phyloP scores from a whole-genome alignment of 805 yeast genomes.

The Candida khao-thaluensis region DNA sequence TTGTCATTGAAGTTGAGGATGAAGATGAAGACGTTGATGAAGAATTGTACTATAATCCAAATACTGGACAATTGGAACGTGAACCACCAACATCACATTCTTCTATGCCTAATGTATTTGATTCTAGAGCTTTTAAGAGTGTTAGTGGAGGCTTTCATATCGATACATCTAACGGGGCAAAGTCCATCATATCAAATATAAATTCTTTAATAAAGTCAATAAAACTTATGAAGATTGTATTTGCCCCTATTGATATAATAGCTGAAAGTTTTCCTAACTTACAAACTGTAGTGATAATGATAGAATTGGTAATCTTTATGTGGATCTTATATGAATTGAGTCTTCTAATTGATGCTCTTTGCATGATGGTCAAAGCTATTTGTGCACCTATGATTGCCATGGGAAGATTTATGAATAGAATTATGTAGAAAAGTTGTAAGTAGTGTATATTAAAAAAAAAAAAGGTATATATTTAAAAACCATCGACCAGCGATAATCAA shows the following conservation, averaged over 20 bases:
- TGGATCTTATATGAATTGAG: constrained; percentile 45
- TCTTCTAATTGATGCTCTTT: constrained; percentile 40
- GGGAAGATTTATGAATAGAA: constrained; percentile 43
- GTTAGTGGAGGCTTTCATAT: constrained; percentile 3
- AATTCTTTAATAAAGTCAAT: constrained; percentile 34
- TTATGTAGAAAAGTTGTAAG: constrained; percentile 23
- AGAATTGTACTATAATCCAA: constrained; percentile 33
- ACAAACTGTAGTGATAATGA: constrained; percentile 40
- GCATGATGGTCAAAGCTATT: constrained; percentile 44
- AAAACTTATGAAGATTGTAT: constrained; percentile 33
- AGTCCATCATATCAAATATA: constrained; percentile 29
- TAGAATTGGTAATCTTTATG: constrained; percentile 37
- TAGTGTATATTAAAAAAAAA: background rate
- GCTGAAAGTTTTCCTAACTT: constrained; percentile 35
- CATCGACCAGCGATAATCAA: background rate
- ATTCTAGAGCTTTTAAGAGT: background rate
- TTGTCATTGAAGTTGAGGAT: constrained; percentile 28
- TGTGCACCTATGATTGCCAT: constrained; percentile 49
- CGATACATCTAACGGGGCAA: constrained; percentile 19
- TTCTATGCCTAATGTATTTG: constrained; percentile 12
- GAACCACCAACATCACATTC: constrained; percentile 23
- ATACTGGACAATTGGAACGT: constrained; percentile 31
- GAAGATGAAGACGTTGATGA: constrained; percentile 19
- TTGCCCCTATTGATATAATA: constrained; percentile 41
- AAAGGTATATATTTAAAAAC: constrained; percentile 5